phyloP scores from a whole-genome alignment of 2,329 filamentous ascomycete genomes.

The Talaromyces piceae region DNA sequence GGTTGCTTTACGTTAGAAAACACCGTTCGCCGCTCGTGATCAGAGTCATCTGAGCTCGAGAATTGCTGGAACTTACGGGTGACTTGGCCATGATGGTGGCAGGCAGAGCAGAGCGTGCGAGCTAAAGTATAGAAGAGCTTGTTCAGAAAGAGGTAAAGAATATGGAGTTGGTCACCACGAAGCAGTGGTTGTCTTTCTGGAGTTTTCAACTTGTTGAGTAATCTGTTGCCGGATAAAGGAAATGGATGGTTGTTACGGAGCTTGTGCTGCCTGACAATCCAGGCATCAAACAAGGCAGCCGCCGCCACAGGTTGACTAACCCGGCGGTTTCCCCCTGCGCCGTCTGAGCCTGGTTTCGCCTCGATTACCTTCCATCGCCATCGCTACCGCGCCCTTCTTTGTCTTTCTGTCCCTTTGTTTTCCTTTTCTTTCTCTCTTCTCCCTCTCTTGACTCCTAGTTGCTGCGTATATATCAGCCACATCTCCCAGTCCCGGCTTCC shows the following conservation, averaged over 20 bases:
- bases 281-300: constrained; percentile 7
- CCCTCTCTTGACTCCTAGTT: too few species aligned
- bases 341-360: not conserved
- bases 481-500: constrained; percentile 1
- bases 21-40: not conserved
- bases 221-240: not conserved
- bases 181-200: constrained; percentile 20
- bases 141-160: not conserved
- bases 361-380: constrained; percentile 9
- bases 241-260: too few species aligned
- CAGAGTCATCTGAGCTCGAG: not conserved
- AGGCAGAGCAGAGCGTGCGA: not conserved
- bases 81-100: constrained; percentile 21
- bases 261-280: constrained; percentile 1
- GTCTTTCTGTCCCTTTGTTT: constrained; percentile 9
- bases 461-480: too few species aligned
- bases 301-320: not conserved
- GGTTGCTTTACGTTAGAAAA: constrained; percentile 6
- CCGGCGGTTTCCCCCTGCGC: not conserved
- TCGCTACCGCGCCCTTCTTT: constrained; percentile 6
- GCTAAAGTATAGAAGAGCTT: too few species aligned
- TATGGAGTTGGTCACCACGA: not conserved
- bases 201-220: not conserved
- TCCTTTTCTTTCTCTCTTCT: not conserved
- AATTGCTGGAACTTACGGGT: constrained; percentile 17